Conservation (phyloP, 2,329 filamentous ascomycete genomes). For the Colletotrichum sp. region DNA sequence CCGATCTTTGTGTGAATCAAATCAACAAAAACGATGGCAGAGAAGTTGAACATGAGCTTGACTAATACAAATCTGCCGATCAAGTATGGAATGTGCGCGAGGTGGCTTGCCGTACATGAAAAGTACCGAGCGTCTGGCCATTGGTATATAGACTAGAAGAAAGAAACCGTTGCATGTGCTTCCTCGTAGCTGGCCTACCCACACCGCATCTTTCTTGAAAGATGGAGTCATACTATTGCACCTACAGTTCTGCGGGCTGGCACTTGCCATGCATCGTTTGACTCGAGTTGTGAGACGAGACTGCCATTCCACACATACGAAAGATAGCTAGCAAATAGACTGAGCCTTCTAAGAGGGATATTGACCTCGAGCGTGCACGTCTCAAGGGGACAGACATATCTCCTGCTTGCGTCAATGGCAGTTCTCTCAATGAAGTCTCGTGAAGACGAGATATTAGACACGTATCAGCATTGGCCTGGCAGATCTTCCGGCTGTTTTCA, state of each 20-base stretch:
- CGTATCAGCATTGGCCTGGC: no score
- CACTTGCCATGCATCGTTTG: background rate
- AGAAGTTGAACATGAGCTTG: background rate
- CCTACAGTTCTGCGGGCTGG: background rate
- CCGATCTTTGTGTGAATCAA: background rate
- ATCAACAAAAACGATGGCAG: background rate
- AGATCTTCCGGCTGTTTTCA: background rate
- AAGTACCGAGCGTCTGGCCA: no score
- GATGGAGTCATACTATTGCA: background rate
- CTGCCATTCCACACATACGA: background rate
- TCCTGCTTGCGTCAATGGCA: no score
- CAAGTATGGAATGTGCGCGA: background rate
- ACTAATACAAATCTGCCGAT: background rate
- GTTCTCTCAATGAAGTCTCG: no score
- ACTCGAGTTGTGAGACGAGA: background rate
- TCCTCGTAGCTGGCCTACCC: background rate
- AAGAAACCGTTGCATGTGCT: background rate
- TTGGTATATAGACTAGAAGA: background rate
- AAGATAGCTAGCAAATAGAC: background rate
- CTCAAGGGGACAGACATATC: no score
- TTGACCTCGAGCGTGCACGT: background rate
- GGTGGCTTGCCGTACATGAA: background rate
- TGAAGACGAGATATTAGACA: no score
- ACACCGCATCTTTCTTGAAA: background rate
- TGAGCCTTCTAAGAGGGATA: background rate